Evolutionary conservation across 768 basidiomycete genomes (phyloP).

Genomic region (Dendrothele bispora): DNA sequence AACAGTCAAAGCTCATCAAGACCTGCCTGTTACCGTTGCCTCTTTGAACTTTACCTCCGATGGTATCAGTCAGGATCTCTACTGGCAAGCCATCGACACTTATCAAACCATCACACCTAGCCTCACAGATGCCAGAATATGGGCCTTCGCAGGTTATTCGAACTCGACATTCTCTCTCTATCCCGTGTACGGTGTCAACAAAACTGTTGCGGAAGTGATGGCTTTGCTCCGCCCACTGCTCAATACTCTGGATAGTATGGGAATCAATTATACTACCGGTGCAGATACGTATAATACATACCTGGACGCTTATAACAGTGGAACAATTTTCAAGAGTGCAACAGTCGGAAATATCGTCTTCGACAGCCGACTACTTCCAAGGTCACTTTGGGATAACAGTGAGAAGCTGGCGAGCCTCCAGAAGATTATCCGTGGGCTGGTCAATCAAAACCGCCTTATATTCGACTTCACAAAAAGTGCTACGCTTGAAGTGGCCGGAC

Average conservation of each 20-base stretch:
- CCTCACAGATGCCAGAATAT: not conserved
- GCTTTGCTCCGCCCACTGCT: not conserved
- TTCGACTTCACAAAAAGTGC: conserved; percentile 1
- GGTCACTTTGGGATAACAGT: not conserved
- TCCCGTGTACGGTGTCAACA: conserved; percentile 3
- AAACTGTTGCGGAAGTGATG: not conserved
- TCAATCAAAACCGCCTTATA: not conserved
- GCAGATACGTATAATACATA: not conserved
- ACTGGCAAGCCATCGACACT: conserved; percentile 6
- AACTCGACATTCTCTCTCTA: not conserved
- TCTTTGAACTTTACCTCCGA: not conserved
- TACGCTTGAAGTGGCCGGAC: not conserved
- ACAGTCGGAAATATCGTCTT: not conserved
- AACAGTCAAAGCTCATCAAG: conserved; percentile 7
- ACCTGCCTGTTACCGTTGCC: conserved; percentile 4
- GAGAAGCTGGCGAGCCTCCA: conserved; percentile 1
- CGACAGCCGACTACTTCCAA: conserved; percentile 2
- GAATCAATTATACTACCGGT: conserved; percentile 14
- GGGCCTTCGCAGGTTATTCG: not conserved
- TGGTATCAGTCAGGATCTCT: conserved; percentile 1
- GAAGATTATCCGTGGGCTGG: not conserved
- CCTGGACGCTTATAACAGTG: not conserved
- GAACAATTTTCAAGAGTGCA: too few relatives aligned
- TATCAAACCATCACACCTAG: conserved; percentile 1
- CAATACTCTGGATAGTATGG: not conserved